A percentile compares a stretch with the other conserved stretches of the same genome.
Evolutionary conservation across 306 rosid genomes (phyloP).

Genomic region (Dryas alaskensis): DNA sequence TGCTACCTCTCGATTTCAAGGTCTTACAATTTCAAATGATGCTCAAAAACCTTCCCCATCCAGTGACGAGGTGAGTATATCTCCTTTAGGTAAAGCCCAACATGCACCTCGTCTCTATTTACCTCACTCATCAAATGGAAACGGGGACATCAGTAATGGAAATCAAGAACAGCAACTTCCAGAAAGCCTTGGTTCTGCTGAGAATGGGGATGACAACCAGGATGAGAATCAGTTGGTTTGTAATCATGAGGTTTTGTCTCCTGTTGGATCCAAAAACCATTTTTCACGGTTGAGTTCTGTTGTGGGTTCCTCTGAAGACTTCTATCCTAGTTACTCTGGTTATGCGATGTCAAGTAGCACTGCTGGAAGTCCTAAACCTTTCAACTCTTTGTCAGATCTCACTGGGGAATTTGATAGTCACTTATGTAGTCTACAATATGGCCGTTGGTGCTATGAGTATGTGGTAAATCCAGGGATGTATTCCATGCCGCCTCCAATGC

Average conservation of each 20-base stretch:
- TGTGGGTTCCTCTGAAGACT: constrained; percentile 35
- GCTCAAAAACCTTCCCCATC: constrained; percentile 25
- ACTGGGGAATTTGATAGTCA: constrained; percentile 45
- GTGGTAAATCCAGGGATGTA: constrained; percentile 25
- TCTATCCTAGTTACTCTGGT: constrained; percentile 34
- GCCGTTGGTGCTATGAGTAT: constrained; percentile 29
- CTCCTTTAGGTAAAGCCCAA: constrained; percentile 23
- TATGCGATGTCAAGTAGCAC: constrained; percentile 15
- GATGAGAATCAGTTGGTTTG: constrained; percentile 30
- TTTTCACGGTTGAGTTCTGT: constrained; percentile 25
- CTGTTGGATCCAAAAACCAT: constrained; percentile 28
- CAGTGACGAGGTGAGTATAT: constrained; percentile 14
- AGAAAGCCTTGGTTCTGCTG: constrained; percentile 23
- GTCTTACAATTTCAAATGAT: constrained; percentile 33
- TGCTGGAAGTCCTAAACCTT: constrained; percentile 32
- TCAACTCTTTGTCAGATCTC: constrained; percentile 41
- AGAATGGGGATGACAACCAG: constrained; percentile 29
- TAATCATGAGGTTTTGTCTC: constrained; percentile 17
- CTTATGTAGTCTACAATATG: constrained; percentile 26
- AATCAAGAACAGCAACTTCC: constrained; percentile 11
- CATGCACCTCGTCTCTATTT: constrained; percentile 31
- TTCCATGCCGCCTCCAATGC: constrained; percentile 25
- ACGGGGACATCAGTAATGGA: constrained; percentile 31
- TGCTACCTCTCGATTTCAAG: constrained; percentile 37
- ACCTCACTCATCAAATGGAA: constrained; percentile 6